A percentile compares a stretch with the other conserved stretches of the same genome.
phyloP scores from a whole-genome alignment of 2,329 filamentous ascomycete species.

The Alternaria conjuncta region DNA sequence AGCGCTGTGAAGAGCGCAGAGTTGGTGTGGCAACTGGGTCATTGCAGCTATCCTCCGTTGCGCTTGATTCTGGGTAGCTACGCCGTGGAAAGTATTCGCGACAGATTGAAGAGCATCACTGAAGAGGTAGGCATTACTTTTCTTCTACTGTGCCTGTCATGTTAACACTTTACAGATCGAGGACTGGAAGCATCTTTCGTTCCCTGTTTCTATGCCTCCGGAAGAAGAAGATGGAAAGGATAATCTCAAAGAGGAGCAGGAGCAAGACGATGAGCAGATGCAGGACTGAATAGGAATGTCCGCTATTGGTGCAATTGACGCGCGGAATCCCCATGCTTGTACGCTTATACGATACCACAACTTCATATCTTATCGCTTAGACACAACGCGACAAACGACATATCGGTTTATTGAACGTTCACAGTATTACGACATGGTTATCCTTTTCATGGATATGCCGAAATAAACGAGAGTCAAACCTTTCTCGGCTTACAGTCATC shows the following conservation, averaged over 20 bases:
- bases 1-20: conserved; percentile 93
- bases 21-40: conserved; percentile 89
- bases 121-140: conserved; percentile 71
- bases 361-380: background rate
- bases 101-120: conserved; percentile 86
- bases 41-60: conserved; percentile 92
- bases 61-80: conserved; percentile 88
- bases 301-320: background rate
- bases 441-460: background rate
- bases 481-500: background rate
- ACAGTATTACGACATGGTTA: background rate
- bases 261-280: conserved; percentile 33
- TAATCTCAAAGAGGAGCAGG: conserved; percentile 26
- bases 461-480: no score
- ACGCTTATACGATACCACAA: background rate
- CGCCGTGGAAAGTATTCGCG: conserved; percentile 93
- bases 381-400: background rate
- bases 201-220: conserved; percentile 22
- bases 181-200: conserved; percentile 37
- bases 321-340: background rate
- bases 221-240: conserved; percentile 28
- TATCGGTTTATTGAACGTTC: background rate
- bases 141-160: no score
- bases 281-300: conserved; percentile 22
- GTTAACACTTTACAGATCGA: conserved; percentile 25